Evolutionary conservation across 2,329 filamentous ascomycete genomes (phyloP), one percentile per base, ranked within the genome.

Genomic region (Tolypocladium guangdongense): DNA sequence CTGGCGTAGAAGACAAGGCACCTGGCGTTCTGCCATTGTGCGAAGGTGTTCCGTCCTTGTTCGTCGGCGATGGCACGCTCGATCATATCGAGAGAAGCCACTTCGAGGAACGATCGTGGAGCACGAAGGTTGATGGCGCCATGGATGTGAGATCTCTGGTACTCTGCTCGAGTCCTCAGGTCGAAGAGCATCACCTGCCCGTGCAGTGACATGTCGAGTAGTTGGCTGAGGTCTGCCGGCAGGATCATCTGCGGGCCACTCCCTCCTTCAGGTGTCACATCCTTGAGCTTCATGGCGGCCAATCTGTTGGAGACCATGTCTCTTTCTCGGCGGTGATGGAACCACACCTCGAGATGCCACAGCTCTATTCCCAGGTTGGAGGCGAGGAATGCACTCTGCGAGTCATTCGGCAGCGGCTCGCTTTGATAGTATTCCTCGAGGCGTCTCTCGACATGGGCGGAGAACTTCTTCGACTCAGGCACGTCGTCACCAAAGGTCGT

Each of bases 1-100:
- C 74, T 70, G 52, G 77, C 75, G 59, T 81, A 81, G 56, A 81
- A 77, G 4, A 81, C 69, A 10, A 81, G 64, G 54, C 74, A 80
- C 35, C 68, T 72, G 48, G 73, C 71, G 22, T 70, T 68, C 24
- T 68, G 68, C 71, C 75, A 80, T 39, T 69, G 70, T 14, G 70
- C 69, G 56, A 81, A 78, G 22, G 64, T 69, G 35, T 67, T 67
- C 4, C 72, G 73, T 54, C 73, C 76, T 43, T 74, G 66, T 47
- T 78, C 73, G 54, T 81, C 75, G 5, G 71, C 63, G 39, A 82
- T 71, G 4, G 73, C 73, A 49, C 70, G 69, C 60, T 78, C 74
- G 14, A 81, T 69, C 66, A 78, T 72, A 36, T 80, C 78, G 14
- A 80, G 66, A 0, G 72, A 70, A 12, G 75, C 74, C 18, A 70